Evolutionary conservation across 306 rosid genomes (phyloP), one percentile per base, ranked within the genome.

Genomic region (Glycine soja): DNA sequence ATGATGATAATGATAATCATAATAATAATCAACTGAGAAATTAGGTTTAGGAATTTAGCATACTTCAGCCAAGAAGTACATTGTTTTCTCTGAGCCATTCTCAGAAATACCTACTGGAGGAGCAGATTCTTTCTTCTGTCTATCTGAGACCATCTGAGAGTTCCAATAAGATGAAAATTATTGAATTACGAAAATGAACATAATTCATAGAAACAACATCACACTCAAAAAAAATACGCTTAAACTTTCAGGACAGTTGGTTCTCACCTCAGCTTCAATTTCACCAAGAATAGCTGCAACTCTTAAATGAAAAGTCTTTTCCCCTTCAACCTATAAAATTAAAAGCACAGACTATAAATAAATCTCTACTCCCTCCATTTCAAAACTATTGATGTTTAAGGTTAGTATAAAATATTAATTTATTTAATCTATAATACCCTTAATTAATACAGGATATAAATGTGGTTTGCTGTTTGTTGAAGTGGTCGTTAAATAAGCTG

Each of bases 41-140:
- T 56, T 46, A 77, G 54, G 76, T 53, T 67, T 57, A 68, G 59
- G 75, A 73, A 77, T 52, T 71, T 13, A 63, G 70, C 98, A 84
- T 90, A 95, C 99, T 86, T 95, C 99, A 42, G 98, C 98, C 91
- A 95, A 86, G 92, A 93, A 90, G 89, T 89, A 95, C 84, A 87
- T 86, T 15, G 94, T 90, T 85, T 95, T 93, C 88, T 54, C 89
- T 4, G 93, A 76, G 87, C 87, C 85, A 70, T 87, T 93, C 72
- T 89, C 93, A 12, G 88, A 71, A 14, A 88, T 78, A 82, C 83
- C 81, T 70, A 89, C 70, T 43, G 99, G 99, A 83, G 98, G 99
- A 71, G 97, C 99, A 47, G 99, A 95, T 80, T 93, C 98, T 88
- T 93, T 95, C 87, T 92, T 90, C 84, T 95, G 99, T 86, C 94